These are phyloP conservation scores for Saitozyma podzolica DNA, from an alignment of 768 basidiomycete species.

Conservation along the genomic window DNA sequence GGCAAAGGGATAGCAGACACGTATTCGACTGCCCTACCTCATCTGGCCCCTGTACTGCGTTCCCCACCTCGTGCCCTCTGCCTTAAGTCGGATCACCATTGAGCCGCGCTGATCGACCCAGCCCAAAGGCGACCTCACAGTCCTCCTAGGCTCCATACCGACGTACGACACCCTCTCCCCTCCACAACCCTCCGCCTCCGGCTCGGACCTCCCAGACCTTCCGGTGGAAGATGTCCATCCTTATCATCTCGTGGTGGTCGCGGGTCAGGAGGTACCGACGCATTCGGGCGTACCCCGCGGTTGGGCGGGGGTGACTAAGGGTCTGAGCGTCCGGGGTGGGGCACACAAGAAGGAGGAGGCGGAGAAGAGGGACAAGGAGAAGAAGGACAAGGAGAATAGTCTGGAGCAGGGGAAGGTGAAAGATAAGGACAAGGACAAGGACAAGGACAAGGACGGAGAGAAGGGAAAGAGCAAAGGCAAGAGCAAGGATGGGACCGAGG, in stretches of 20 bases:
- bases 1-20: too few relatives aligned
- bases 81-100: too few relatives aligned
- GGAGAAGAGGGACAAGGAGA: constrained; percentile 34
- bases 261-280: constrained; percentile 51
- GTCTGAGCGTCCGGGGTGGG: constrained; percentile 30
- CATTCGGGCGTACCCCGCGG: constrained; percentile 48
- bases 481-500: too few relatives aligned
- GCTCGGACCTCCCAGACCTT: constrained; percentile 25
- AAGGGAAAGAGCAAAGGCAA: too few relatives aligned
- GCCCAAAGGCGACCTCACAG: constrained; percentile 51
- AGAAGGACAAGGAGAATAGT: constrained; percentile 17
- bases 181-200: neutral
- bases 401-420: too few relatives aligned
- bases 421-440: too few relatives aligned
- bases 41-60: too few relatives aligned
- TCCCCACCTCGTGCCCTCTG: too few relatives aligned
- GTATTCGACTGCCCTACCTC: too few relatives aligned
- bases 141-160: constrained; percentile 44
- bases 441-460: too few relatives aligned
- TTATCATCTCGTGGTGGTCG: constrained; percentile 51
- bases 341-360: constrained; percentile 39
- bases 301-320: constrained; percentile 50
- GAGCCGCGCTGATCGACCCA: constrained; percentile 5
- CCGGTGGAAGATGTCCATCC: constrained; percentile 43
- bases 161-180: constrained; percentile 22